A percentile compares a stretch with the other conserved stretches of the same genome.
Evolutionary conservation across 2,329 filamentous ascomycete genomes (phyloP).

Genomic region (Elsinoe arachidis): DNA sequence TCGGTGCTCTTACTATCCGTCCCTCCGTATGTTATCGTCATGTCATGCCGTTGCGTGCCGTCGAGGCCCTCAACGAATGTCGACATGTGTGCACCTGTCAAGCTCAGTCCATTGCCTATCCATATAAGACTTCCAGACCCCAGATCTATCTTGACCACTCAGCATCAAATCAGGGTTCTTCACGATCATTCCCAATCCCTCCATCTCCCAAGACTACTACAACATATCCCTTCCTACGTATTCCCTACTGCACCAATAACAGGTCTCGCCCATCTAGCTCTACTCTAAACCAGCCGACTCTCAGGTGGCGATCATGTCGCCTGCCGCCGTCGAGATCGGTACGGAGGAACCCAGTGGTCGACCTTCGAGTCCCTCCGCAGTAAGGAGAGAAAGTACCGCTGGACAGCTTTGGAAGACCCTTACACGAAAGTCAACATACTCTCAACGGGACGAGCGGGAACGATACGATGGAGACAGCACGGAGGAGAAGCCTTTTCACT

Average conservation of each 20-base stretch:
- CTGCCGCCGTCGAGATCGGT: background rate
- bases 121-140: background rate
- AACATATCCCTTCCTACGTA: background rate
- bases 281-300: too few species aligned
- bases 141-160: too few species aligned
- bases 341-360: background rate
- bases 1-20: background rate
- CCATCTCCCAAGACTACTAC: background rate
- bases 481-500: constrained; percentile 19
- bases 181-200: background rate
- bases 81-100: background rate
- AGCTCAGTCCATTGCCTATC: background rate
- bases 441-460: background rate
- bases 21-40: constrained; percentile 5
- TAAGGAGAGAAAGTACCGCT: background rate
- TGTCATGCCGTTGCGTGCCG: background rate
- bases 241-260: background rate
- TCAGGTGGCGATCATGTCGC: background rate
- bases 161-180: too few species aligned
- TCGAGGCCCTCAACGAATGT: background rate
- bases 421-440: background rate
- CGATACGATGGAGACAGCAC: constrained; percentile 12
- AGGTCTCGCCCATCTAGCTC: too few species aligned
- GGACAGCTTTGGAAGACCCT: constrained; percentile 4
- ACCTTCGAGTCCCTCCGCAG: background rate